phyloP scores from a whole-genome alignment of 805 yeast genomes.

The Crinitomyces ghanaensis region DNA sequence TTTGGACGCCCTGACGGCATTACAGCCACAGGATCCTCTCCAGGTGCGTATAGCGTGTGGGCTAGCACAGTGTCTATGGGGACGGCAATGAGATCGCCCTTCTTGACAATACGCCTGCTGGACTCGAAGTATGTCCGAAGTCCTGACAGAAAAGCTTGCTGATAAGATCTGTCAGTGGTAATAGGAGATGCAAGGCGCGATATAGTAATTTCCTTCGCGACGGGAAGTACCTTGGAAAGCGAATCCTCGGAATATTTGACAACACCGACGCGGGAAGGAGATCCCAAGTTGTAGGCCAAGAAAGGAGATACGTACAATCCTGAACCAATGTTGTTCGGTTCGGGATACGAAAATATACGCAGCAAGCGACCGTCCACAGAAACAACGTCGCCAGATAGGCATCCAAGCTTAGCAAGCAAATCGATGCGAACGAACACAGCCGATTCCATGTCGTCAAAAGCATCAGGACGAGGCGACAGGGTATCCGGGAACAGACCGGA shows the following conservation, averaged over 20 bases:
- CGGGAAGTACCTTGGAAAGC: constrained; percentile 22
- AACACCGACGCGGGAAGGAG: constrained; percentile 22
- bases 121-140: constrained; percentile 51
- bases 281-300: constrained; percentile 37
- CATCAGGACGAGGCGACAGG: constrained; percentile 16
- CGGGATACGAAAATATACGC: constrained; percentile 39
- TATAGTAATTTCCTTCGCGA: constrained; percentile 54
- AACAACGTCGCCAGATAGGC: constrained; percentile 60
- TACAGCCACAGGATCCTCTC: constrained; percentile 19
- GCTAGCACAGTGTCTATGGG: constrained; percentile 62
- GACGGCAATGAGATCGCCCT: constrained; percentile 67
- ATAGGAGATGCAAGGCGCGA: constrained; percentile 59
- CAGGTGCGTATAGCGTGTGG: constrained; percentile 32
- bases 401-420: constrained; percentile 46
- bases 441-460: constrained; percentile 36
- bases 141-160: constrained; percentile 48
- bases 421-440: constrained; percentile 36
- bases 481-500: constrained; percentile 8
- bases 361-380: constrained; percentile 7
- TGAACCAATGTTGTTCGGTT: constrained; percentile 41
- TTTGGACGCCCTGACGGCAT: constrained; percentile 57
- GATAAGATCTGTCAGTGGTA: constrained; percentile 53
- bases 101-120: constrained; percentile 43
- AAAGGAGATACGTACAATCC: constrained; percentile 53
- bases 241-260: constrained; percentile 28